Evolutionary conservation across 169 alveolate genomes (phyloP).

Genomic region (Plasmodium vivax): DNA sequence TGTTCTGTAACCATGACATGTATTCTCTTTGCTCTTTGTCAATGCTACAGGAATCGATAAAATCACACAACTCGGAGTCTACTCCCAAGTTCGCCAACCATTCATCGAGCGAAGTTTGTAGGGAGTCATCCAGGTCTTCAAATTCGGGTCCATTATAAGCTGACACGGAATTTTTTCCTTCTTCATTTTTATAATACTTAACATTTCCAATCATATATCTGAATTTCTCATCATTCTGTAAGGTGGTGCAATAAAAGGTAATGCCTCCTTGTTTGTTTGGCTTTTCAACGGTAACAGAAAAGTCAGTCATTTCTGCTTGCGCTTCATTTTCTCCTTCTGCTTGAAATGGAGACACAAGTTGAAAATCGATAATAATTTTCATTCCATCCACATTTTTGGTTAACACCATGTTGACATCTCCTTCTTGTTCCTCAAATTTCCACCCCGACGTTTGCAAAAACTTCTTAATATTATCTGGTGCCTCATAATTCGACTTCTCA

Average conservation of each 20-base stretch:
- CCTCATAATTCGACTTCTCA: slow-evolving; percentile 86
- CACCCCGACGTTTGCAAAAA: slow-evolving; percentile 84
- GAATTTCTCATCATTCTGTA: slow-evolving; percentile 88
- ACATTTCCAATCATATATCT: slow-evolving; percentile 89
- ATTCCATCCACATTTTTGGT: slow-evolving; percentile 85
- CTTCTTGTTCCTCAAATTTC: slow-evolving; percentile 87
- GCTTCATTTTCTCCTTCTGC: slow-evolving; percentile 90
- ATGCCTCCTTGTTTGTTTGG: slow-evolving; percentile 87
- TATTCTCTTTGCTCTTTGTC: slow-evolving; percentile 91
- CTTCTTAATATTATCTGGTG: slow-evolving; percentile 83
- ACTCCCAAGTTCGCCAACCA: slow-evolving; percentile 89
- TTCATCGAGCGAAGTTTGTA: slow-evolving; percentile 90
- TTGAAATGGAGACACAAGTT: slow-evolving; percentile 87
- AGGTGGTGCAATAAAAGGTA: slow-evolving; percentile 89
- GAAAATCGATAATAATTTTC: slow-evolving; percentile 88
- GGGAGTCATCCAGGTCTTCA: slow-evolving; percentile 91
- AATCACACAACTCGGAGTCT: slow-evolving; percentile 89
- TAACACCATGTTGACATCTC: slow-evolving; percentile 88
- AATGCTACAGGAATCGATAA: slow-evolving; percentile 89
- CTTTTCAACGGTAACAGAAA: slow-evolving; percentile 88
- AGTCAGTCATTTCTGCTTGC: slow-evolving; percentile 91
- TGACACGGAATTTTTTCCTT: slow-evolving; percentile 86
- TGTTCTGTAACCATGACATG: slow-evolving; percentile 86
- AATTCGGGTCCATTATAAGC: slow-evolving; percentile 93
- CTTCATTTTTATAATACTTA: slow-evolving; percentile 84